A percentile compares a stretch with the other conserved stretches of the same genome.
phyloP scores from a whole-genome alignment of 2,329 filamentous ascomycete genomes.

The Penicillium sclerotiorum region DNA sequence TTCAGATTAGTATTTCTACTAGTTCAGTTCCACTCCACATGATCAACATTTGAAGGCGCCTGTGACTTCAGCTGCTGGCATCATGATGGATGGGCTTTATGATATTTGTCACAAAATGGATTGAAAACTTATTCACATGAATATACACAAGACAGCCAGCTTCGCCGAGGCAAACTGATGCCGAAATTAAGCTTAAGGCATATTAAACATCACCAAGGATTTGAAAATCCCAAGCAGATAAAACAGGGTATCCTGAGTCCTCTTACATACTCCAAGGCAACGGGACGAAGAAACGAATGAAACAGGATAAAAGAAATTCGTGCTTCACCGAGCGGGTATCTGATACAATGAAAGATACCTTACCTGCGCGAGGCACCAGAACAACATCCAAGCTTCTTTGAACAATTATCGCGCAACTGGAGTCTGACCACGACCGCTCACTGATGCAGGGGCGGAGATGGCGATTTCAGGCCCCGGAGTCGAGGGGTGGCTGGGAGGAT shows the following conservation, averaged over 20 bases:
- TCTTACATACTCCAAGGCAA: constrained; percentile 27
- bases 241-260: constrained; percentile 29
- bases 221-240: constrained; percentile 11
- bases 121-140: constrained; percentile 3
- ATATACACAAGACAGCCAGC: constrained; percentile 6
- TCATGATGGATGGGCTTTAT: no score
- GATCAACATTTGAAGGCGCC: no score
- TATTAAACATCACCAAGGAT: constrained; percentile 25
- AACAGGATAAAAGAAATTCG: constrained; percentile 26
- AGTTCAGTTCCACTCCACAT: no score
- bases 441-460: constrained; percentile 19
- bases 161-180: background rate
- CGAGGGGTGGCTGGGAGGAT: constrained; percentile 30
- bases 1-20: no score
- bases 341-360: background rate
- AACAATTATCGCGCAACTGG: constrained; percentile 11
- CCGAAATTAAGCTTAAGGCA: constrained; percentile 17
- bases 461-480: constrained; percentile 30
- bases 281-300: constrained; percentile 20
- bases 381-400: background rate
- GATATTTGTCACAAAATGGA: background rate
- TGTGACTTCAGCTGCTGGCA: no score
- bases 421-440: constrained; percentile 17
- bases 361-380: background rate
- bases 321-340: constrained; percentile 14